Evolutionary conservation across 495 filamentous ascomycete species (phyloP), one percentile per base, ranked within the genome.

Genomic region (Friedmanniomyces endolithicus): DNA sequence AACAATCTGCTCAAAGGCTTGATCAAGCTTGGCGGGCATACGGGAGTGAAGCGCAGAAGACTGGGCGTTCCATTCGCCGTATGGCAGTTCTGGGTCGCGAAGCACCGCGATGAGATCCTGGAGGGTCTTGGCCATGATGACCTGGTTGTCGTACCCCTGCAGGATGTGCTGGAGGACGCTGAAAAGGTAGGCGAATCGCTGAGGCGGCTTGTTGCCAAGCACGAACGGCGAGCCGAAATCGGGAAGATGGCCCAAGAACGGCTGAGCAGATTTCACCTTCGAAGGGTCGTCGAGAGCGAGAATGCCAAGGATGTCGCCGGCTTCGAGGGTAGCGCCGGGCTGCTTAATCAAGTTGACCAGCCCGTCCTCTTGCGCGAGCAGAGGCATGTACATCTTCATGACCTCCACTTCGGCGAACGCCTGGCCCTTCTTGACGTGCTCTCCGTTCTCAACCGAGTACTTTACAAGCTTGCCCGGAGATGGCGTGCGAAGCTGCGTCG

Each of bases 361-460:
- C 71, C 92, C 92, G 61, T 95, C 94, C 69, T 99, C 92, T 69
- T 90, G 84, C n/a, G 92, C 85, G 52, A 99, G 77, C 50, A 99
- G 78, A 63, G 92, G 92, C 92, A 99, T 99, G 75, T 95, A 97
- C 92, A 99, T 99, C 78, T 99, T 99, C 92, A 99, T 99, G 69
- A 99, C 94, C 69, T 99, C 92, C 50, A 99, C 92, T 66, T 99
- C 92, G 50, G 92, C 92, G 65, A 87, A 99, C 8, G 90, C 76
- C 69, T 99, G 88, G 50, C 90, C 90, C 58, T 90, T 88, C 67
- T 80, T 84, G 64, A 99, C 82, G 67, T 97, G 92, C 63, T 94
- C 85, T 49, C 94, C 94, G 63, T 94, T 97, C 68, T 97, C 94
- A 0, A 99, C 88, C 11, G 86, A 87, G 73, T 90, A 99, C 74